Evolutionary conservation across 495 filamentous ascomycete species (phyloP).

Genomic region (Aspergillus kassunensis): DNA sequence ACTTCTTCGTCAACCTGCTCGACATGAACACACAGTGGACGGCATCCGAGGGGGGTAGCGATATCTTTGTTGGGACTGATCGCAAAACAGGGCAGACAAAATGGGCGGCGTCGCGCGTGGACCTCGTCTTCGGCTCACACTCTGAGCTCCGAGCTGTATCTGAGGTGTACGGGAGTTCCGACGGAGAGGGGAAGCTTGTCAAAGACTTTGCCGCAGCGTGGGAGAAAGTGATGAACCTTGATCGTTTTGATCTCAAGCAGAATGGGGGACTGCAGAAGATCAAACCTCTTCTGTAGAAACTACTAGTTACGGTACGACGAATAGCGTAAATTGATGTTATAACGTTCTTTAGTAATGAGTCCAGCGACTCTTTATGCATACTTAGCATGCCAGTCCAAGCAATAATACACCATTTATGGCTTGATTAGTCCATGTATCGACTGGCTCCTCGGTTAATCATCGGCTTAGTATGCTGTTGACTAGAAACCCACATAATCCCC

Average conservation of each 20-base stretch:
- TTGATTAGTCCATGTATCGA: no score
- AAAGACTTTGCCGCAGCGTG: slow-evolving; percentile 68
- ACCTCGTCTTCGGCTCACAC: slow-evolving; percentile 67
- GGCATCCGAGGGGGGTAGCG: slow-evolving; percentile 38
- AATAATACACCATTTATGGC: no score
- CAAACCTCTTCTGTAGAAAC: not conserved
- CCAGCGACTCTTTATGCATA: no score
- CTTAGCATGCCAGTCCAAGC: no score
- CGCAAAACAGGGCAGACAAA: slow-evolving; percentile 63
- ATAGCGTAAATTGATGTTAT: no score
- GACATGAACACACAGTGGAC: slow-evolving; percentile 64
- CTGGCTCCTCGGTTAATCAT: no score
- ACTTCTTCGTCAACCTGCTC: slow-evolving; percentile 73
- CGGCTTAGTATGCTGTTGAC: no score
- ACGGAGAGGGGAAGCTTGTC: slow-evolving; percentile 56
- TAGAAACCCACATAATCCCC: no score
- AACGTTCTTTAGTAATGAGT: no score
- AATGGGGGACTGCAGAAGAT: not conserved
- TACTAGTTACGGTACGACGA: no score
- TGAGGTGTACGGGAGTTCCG: slow-evolving; percentile 59
- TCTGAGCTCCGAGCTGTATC: slow-evolving; percentile 64
- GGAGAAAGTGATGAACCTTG: slow-evolving; percentile 68
- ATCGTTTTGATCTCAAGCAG: slow-evolving; percentile 55
- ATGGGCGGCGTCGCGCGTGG: slow-evolving; percentile 64
- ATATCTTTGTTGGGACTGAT: slow-evolving; percentile 59